phyloP scores from a whole-genome alignment of 2,329 filamentous ascomycete genomes.

The Leptographium wingfieldii region DNA sequence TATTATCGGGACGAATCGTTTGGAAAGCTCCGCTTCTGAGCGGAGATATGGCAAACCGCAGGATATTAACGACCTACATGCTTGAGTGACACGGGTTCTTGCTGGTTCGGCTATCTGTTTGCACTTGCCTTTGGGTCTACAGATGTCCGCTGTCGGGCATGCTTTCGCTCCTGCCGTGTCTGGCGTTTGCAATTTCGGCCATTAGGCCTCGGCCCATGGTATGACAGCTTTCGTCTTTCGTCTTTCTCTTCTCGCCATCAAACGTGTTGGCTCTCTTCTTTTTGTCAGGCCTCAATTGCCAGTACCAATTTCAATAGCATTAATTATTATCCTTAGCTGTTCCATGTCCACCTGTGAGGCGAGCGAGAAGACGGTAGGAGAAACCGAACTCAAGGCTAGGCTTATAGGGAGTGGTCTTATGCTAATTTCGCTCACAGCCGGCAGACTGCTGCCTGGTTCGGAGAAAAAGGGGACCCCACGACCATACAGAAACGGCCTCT shows the following conservation, averaged over 20 bases:
- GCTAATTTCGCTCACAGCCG: background rate
- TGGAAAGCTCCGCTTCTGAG: background rate
- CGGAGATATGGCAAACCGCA: background rate
- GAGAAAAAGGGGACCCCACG: background rate
- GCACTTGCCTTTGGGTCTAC: background rate
- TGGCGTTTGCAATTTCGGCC: background rate
- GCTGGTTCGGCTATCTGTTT: background rate
- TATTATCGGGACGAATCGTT: background rate
- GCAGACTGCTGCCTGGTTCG: background rate
- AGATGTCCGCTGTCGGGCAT: background rate
- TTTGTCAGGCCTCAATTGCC: background rate
- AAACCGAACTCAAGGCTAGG: background rate
- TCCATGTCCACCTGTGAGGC: background rate
- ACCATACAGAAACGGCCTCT: background rate
- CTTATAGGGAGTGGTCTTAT: background rate
- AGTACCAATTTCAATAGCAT: background rate
- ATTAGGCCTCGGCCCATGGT: background rate
- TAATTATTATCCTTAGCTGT: background rate
- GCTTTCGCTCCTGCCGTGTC: background rate
- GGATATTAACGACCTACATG: background rate
- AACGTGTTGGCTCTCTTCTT: background rate
- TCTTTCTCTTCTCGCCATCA: background rate
- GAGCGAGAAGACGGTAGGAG: background rate
- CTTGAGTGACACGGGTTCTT: background rate
- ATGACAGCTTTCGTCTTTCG: background rate